Evolutionary conservation across 2,329 filamentous ascomycete species (phyloP).

Genomic region (Arthrobotrys conoides): DNA sequence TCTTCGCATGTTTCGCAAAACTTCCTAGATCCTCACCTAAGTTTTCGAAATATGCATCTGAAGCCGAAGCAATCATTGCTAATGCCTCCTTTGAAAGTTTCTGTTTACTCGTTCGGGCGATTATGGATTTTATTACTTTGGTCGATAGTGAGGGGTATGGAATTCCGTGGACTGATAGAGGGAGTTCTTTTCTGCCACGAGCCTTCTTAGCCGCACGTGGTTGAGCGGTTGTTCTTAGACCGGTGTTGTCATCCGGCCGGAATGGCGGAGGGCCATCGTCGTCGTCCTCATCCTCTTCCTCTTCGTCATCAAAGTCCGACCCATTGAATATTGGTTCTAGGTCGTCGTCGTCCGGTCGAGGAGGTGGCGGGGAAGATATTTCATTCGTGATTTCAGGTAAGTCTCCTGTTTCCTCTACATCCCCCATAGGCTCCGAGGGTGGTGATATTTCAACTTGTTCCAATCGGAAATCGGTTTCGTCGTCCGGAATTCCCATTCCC

Average conservation of each 20-base stretch:
- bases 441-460: conserved; percentile 46
- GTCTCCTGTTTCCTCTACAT: conserved; percentile 5
- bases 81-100: conserved; percentile 80
- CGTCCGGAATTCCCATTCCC: conserved; percentile 43
- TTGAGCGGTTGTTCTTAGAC: not conserved
- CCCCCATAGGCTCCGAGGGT: conserved; percentile 1
- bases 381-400: conserved; percentile 30
- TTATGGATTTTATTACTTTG: conserved; percentile 77
- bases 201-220: conserved; percentile 60
- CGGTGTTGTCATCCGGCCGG: not conserved
- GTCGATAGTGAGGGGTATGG: conserved; percentile 82
- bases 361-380: conserved; percentile 33
- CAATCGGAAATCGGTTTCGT: conserved; percentile 53
- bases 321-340: conserved; percentile 10
- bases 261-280: conserved; percentile 19
- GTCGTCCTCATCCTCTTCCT: conserved; percentile 34
- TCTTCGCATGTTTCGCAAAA: conserved; percentile 84
- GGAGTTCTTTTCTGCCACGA: conserved; percentile 71
- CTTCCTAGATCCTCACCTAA: conserved; percentile 82
- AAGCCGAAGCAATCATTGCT: conserved; percentile 81
- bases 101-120: conserved; percentile 63
- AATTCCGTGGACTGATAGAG: conserved; percentile 79
- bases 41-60: conserved; percentile 94
- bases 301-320: conserved; percentile 41
- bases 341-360: conserved; percentile 1